These are phyloP conservation scores for Vigna hirtella DNA, from an alignment of 306 rosid genomes.

Conservation along the genomic window DNA sequence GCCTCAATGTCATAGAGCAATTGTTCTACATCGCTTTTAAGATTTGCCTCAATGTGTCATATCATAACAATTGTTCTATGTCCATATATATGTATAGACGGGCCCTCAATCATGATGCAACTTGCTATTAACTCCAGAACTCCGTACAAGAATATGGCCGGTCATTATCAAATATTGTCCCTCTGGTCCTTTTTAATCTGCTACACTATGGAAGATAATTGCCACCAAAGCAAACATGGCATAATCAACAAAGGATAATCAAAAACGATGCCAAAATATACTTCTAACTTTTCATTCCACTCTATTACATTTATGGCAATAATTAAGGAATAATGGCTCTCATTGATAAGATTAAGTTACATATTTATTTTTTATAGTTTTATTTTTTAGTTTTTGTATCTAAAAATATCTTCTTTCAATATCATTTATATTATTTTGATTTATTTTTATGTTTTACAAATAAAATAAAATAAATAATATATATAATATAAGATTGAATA, in stretches of 20 bases:
- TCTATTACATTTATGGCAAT: constrained; percentile 6
- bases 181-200: constrained; percentile 13
- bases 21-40: not conserved
- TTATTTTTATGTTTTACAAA: no score
- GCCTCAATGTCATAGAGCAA: not conserved
- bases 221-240: not conserved
- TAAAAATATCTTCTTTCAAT: no score
- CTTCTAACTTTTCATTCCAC: not conserved
- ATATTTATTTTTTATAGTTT: not conserved
- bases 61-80: constrained; percentile 3
- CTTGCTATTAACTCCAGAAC: constrained; percentile 29
- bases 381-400: not conserved
- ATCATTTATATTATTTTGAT: no score
- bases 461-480: no score
- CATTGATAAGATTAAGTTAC: not conserved
- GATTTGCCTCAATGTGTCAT: constrained; percentile 4
- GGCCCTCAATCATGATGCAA: constrained; percentile 39
- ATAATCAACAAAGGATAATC: constrained; percentile 15
- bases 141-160: constrained; percentile 36
- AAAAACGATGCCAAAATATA: constrained; percentile 20
- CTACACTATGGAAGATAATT: constrained; percentile 16
- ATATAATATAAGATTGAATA: no score
- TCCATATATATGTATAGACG: not conserved
- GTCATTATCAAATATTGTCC: constrained; percentile 36
- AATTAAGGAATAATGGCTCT: not conserved